These are phyloP conservation scores for Ambispora gerdemannii DNA, from an alignment of 192 early-diverging fungal species.

Conservation along the genomic window DNA sequence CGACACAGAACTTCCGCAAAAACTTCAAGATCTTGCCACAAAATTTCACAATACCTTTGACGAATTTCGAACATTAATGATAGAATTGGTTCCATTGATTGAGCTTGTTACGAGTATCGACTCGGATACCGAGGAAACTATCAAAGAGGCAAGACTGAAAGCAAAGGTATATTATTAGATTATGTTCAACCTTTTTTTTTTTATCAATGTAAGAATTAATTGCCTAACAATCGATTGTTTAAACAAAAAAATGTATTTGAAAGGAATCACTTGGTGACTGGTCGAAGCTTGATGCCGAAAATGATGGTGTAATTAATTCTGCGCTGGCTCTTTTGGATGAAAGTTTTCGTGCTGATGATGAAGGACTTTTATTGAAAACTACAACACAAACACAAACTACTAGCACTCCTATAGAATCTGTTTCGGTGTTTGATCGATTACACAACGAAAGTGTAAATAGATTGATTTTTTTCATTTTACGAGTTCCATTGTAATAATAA, in stretches of 20 bases:
- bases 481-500: no score
- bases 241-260: neutral
- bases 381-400: no score
- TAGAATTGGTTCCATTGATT: constrained; percentile 34
- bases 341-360: neutral
- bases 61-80: constrained; percentile 20
- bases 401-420: no score
- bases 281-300: constrained; percentile 8
- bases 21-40: constrained; percentile 21
- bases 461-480: neutral
- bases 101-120: constrained; percentile 39
- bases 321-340: neutral
- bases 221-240: no score
- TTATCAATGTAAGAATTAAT: no score
- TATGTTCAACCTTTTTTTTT: neutral
- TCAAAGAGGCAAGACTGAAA: constrained; percentile 33
- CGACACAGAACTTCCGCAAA: neutral
- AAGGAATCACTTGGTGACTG: constrained; percentile 13
- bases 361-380: no score
- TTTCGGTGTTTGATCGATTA: no score
- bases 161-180: constrained; percentile 32
- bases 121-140: constrained; percentile 36
- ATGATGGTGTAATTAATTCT: neutral
- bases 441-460: no score
- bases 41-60: constrained; percentile 21